A percentile compares a stretch with the other conserved stretches of the same genome.
phyloP scores from a whole-genome alignment of 2,329 filamentous ascomycete species.

The Colletotrichum australisinense region DNA sequence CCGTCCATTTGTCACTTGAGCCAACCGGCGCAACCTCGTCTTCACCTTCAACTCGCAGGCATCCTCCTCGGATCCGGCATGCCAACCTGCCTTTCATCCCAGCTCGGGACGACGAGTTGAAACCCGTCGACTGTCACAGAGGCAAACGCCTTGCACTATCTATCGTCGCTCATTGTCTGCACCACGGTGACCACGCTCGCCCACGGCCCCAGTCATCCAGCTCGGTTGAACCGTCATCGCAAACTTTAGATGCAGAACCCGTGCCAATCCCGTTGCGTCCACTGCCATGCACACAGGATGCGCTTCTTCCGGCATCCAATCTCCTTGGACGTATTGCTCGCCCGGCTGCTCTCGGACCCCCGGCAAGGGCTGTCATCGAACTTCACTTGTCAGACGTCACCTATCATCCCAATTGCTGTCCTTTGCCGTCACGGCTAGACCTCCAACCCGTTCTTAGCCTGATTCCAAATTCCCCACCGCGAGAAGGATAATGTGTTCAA shows the following conservation, averaged over 20 bases:
- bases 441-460: not conserved
- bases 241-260: constrained; percentile 18
- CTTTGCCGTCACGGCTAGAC: constrained; percentile 9
- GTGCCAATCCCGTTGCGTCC: constrained; percentile 24
- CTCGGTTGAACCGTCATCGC: constrained; percentile 10
- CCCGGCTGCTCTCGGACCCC: constrained; percentile 7
- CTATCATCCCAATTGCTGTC: constrained; percentile 17
- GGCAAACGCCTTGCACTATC: not conserved
- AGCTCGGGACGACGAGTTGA: constrained; percentile 31
- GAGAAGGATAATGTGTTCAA: not conserved
- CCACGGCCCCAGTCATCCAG: not conserved
- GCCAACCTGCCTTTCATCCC: constrained; percentile 26
- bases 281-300: constrained; percentile 1
- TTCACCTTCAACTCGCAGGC: constrained; percentile 4
- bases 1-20: constrained; percentile 22
- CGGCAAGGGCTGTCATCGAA: constrained; percentile 10
- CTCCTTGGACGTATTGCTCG: not conserved
- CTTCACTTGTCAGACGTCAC: constrained; percentile 18
- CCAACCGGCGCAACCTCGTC: constrained; percentile 4
- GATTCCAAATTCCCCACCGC: constrained; percentile 2
- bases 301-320: constrained; percentile 7
- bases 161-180: not conserved
- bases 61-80: constrained; percentile 10
- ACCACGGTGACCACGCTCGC: too few species aligned
- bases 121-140: constrained; percentile 25